phyloP scores from a whole-genome alignment of 2,329 filamentous ascomycete genomes.

The Metarhizium humberi region DNA sequence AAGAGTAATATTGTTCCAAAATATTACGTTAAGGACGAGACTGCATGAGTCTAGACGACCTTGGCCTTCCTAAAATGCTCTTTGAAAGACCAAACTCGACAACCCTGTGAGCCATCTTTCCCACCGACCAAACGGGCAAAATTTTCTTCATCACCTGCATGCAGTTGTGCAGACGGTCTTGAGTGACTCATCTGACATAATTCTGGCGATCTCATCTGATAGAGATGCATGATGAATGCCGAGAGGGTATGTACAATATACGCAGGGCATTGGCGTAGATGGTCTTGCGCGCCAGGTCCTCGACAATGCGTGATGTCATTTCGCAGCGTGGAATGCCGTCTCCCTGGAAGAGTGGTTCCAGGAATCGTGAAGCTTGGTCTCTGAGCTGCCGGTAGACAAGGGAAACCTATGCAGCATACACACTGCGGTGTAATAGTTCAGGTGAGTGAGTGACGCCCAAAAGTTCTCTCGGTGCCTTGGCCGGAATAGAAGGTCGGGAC shows the following conservation, averaged over 20 bases:
- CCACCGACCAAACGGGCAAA: conserved; percentile 92
- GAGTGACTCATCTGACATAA: conserved; percentile 83
- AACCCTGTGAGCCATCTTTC: conserved; percentile 95
- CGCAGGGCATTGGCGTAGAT: conserved; percentile 83
- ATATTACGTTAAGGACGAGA: too few relatives aligned
- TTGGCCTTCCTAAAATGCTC: conserved; percentile 79
- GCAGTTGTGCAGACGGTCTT: conserved; percentile 76
- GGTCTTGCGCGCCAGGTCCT: conserved; percentile 75
- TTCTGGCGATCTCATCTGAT: conserved; percentile 94
- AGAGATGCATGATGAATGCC: conserved; percentile 97
- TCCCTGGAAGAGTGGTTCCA: conserved; percentile 78
- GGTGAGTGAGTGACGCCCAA: conserved; percentile 88
- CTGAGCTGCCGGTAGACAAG: conserved; percentile 70
- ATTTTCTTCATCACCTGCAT: conserved; percentile 90
- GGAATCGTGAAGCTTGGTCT: conserved; percentile 63
- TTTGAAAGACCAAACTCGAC: conserved; percentile 82
- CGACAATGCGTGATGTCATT: conserved; percentile 95
- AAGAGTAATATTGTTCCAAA: too few relatives aligned
- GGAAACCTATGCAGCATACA: conserved; percentile 90
- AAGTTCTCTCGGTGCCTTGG: conserved; percentile 85
- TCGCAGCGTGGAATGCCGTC: conserved; percentile 93
- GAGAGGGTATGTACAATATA: conserved; percentile 97
- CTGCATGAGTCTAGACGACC: background rate
- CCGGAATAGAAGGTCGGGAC: conserved; percentile 89
- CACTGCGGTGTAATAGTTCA: conserved; percentile 97